A percentile compares a stretch with the other conserved stretches of the same genome.
Evolutionary conservation across 2,329 filamentous ascomycete genomes (phyloP).

Genomic region (Capronia coronata): DNA sequence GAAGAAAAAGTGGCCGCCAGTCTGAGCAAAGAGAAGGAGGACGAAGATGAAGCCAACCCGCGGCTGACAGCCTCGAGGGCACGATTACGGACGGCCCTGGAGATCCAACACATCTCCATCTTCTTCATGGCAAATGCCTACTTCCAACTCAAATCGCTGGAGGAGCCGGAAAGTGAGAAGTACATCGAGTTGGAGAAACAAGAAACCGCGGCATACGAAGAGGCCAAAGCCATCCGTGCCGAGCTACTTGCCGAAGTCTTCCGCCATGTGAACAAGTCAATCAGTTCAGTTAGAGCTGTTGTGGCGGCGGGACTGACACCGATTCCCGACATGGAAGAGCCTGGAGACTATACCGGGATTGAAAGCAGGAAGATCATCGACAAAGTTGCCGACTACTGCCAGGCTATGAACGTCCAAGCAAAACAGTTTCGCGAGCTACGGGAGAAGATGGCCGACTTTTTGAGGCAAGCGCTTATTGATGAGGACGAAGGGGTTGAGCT

Average conservation of each 20-base stretch:
- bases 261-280: conserved; percentile 55
- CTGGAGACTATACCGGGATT: conserved; percentile 56
- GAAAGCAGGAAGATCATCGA: conserved; percentile 64
- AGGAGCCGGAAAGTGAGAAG: conserved; percentile 46
- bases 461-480: conserved; percentile 72
- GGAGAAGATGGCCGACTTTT: conserved; percentile 61
- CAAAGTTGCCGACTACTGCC: conserved; percentile 58
- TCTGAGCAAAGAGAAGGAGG: conserved; percentile 36
- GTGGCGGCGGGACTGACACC: conserved; percentile 51
- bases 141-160: conserved; percentile 73
- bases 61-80: conserved; percentile 56
- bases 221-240: conserved; percentile 67
- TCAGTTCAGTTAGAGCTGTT: conserved; percentile 56
- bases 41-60: conserved; percentile 34
- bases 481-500: conserved; percentile 68
- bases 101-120: conserved; percentile 70
- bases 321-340: conserved; percentile 55
- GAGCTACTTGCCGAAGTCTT: conserved; percentile 63
- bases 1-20: conserved; percentile 36
- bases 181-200: conserved; percentile 57
- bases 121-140: conserved; percentile 82
- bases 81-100: conserved; percentile 64
- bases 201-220: conserved; percentile 68
- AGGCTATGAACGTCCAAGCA: conserved; percentile 65
- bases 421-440: conserved; percentile 68